phyloP scores from a whole-genome alignment of 2,329 filamentous ascomycete species.

The Xylaria digitata region DNA sequence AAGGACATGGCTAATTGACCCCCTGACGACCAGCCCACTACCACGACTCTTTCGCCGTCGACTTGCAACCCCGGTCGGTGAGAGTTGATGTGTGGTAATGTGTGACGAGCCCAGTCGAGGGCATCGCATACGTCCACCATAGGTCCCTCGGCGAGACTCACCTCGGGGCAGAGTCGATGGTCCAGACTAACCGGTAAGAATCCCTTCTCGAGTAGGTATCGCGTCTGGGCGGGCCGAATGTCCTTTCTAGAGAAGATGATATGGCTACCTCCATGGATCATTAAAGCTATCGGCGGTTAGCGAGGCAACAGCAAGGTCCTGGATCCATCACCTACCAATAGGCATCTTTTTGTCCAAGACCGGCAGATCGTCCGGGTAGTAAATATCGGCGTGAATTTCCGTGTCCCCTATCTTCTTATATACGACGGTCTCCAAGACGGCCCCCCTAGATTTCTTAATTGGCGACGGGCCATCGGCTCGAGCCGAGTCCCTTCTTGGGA shows the following conservation, averaged over 20 bases:
- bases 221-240: constrained; percentile 53
- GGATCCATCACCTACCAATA: constrained; percentile 17
- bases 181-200: constrained; percentile 62
- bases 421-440: constrained; percentile 25
- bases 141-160: constrained; percentile 57
- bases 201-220: constrained; percentile 53
- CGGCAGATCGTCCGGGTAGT: constrained; percentile 17
- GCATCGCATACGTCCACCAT: constrained; percentile 59
- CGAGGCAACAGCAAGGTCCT: not conserved
- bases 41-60: constrained; percentile 39
- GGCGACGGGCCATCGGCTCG: not conserved
- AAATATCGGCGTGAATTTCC: constrained; percentile 31
- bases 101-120: constrained; percentile 53
- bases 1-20: constrained; percentile 31
- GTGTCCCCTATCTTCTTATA: constrained; percentile 26
- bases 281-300: constrained; percentile 50
- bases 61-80: constrained; percentile 39
- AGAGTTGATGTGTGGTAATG: constrained; percentile 44
- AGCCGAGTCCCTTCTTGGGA: not conserved
- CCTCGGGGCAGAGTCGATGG: constrained; percentile 63
- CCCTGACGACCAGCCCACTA: constrained; percentile 33
- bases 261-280: constrained; percentile 60
- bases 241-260: constrained; percentile 54
- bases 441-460: constrained; percentile 4
- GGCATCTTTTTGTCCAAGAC: constrained; percentile 8